These are phyloP conservation scores for Wickerhamomyces ciferrii DNA, from an alignment of 805 yeast genomes.

Conservation along the genomic window DNA sequence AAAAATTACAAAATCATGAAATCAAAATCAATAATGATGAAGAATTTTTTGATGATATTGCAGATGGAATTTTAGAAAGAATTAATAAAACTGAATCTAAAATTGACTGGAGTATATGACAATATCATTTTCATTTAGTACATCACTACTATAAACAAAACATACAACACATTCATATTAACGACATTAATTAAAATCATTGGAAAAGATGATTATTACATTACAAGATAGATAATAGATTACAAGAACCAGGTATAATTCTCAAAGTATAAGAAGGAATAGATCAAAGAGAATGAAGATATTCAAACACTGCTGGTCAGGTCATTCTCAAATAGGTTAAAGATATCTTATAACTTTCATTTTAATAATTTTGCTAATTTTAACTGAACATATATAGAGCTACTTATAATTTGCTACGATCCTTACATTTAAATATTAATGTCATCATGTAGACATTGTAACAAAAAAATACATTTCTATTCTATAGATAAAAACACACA, in stretches of 20 bases:
- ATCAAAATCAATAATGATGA: constrained; percentile 7
- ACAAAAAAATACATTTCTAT: too few relatives aligned
- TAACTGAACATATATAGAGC: background rate
- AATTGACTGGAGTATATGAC: constrained; percentile 19
- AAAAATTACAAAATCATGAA: constrained; percentile 7
- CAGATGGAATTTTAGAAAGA: constrained; percentile 17
- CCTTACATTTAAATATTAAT: background rate
- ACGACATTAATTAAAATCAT: background rate
- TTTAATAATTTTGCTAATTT: background rate
- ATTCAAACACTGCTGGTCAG: background rate
- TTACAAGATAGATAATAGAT: background rate
- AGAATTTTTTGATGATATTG: constrained; percentile 18
- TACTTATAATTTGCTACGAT: background rate
- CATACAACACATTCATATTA: background rate
- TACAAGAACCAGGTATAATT: background rate
- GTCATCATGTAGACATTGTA: too few relatives aligned
- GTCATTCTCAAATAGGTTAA: background rate
- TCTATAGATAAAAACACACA: too few relatives aligned
- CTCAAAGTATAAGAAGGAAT: background rate
- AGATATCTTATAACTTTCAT: background rate
- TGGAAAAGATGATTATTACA: background rate
- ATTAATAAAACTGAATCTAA: constrained; percentile 7
- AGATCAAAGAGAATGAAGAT: background rate
- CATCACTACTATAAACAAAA: too few relatives aligned
- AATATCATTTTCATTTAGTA: background rate